These are phyloP conservation scores for Ulvella scutata DNA, from an alignment of 139 green algal species.

Conservation along the genomic window DNA sequence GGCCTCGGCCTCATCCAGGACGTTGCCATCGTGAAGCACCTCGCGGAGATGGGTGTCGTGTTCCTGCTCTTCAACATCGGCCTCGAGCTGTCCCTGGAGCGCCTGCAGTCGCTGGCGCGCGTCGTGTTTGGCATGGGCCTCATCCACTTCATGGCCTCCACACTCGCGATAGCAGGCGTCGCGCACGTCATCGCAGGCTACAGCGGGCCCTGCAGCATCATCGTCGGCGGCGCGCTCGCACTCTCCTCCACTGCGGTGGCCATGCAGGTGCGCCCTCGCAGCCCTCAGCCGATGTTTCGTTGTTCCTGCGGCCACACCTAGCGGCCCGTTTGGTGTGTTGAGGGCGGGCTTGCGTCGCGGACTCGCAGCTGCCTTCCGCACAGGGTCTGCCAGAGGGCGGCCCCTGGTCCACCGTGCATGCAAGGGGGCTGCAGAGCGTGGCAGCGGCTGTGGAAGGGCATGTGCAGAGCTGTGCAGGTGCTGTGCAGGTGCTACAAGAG, in stretches of 20 bases:
- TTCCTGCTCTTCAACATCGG: conserved; percentile 97
- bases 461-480: no score
- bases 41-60: conserved; percentile 91
- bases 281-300: neutral
- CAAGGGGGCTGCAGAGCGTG: no score
- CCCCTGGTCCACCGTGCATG: neutral
- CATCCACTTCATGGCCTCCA: conserved; percentile 47
- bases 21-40: conserved; percentile 64
- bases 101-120: conserved; percentile 90
- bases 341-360: neutral
- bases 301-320: neutral
- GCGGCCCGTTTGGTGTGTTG: no score
- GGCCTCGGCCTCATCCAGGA: conserved; percentile 80
- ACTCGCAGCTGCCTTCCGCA: neutral
- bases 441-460: no score
- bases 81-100: conserved; percentile 88
- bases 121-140: conserved; percentile 94
- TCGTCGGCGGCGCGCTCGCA: conserved; percentile 84
- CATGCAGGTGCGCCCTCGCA: conserved; percentile 55
- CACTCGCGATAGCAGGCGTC: conserved; percentile 41
- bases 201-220: conserved; percentile 58
- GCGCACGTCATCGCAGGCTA: conserved; percentile 33
- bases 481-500: conserved; percentile 62
- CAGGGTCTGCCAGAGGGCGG: neutral
- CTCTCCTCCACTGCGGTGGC: conserved; percentile 94